Evolutionary conservation across 2,329 filamentous ascomycete species (phyloP), one percentile per base, ranked within the genome.

Genomic region (Xylaria sp.): DNA sequence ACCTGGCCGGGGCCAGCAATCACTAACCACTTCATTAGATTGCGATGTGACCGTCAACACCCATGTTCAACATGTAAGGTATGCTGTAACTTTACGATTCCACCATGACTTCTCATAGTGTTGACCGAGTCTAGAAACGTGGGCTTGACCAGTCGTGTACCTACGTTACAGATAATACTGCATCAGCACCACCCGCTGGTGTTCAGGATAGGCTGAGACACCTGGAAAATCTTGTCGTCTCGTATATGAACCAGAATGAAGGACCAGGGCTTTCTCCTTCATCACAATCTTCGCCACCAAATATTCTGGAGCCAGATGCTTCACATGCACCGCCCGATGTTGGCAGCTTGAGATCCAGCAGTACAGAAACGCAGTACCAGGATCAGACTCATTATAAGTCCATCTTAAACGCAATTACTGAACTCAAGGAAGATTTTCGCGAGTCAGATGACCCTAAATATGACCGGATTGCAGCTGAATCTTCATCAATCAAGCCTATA

Each of bases 361-460:
- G 63, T 49, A 67, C 71, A 9, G 72, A 70, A 62, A 70, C 66
- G 2, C 67, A 68, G 31, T 74, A 74, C 36, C 72, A 70, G 49
- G 72, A 73, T 31, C 68, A 69, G 44, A 71, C 69, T 3, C 73
- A 74, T 59, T 74, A 72, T 72, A 56, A 65, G 40, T 67, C 73
- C 4, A 67, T 74, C 33, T 23, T 74, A 5, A 63, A 73, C 23
- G 72, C 70, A 1, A 73, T 74, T 40, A 51, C 67, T 4, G 65
- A 71, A 23, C 69, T 73, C 17, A 74, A 72, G 42, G 66, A 72
- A 13, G 66, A 68, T 28, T 65, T 70, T 26, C 56, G 65, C 38
- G 69, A 65, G 17, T 20, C 59, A 15, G 65, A 57, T 10, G 38
- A 66, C 10, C 36, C 36, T 31, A 61, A 57, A 26, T 33, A 59